Evolutionary conservation across 2,329 filamentous ascomycete genomes (phyloP), one percentile per base, ranked within the genome.

Genomic region (Corynespora cassiicola): DNA sequence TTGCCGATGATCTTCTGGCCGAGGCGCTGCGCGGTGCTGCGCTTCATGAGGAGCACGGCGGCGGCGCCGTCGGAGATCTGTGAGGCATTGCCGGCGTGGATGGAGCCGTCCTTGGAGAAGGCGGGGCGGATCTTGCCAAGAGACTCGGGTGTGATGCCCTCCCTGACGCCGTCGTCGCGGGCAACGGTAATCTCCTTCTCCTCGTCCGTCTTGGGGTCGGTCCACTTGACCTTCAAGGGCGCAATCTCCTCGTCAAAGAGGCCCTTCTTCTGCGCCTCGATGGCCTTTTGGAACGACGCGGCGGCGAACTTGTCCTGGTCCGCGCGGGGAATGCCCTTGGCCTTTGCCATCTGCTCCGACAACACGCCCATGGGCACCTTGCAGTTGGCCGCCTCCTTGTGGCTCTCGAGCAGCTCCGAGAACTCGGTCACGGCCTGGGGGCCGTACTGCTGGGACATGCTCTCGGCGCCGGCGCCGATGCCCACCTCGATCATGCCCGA

Each of bases 341-440:
- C 90, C 73, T 90, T 87, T 55, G 92, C 94, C 92, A 97, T 96
- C 63, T 92, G 73, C 74, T 99, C 94, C 18, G 90, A 96, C 32
- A 97, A 78, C 8, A 90, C 81, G 58, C 92, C 92, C 94, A 97
- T 97, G 68, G 90, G 86, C 3, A 97, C 92, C 76, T 95, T 96
- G 84, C 94, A 99, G 80, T 96, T 95, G 61, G 87, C 87, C 16
- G 91, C 81, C 66, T 94, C 86, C 50, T 83, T 79, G 76, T 92
- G 81, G 58, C 76, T 81, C 65, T 96, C 88, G 50, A 97, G 84
- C 36, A 89, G 80, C 32, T 95, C 89, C 19, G 88, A 94, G 80
- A 97, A 96, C 72, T 97, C 94, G 47, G 85, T 82, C 11, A 97
- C 92, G 46, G 94, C 94, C 28, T 77, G 78, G 16, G 92, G 91